Percentiles rank a stretch among this genome's conserved stretches.
Evolutionary conservation across 2,329 filamentous ascomycete genomes (phyloP).

Genomic region (Lasiodiplodia gonubiensis): DNA sequence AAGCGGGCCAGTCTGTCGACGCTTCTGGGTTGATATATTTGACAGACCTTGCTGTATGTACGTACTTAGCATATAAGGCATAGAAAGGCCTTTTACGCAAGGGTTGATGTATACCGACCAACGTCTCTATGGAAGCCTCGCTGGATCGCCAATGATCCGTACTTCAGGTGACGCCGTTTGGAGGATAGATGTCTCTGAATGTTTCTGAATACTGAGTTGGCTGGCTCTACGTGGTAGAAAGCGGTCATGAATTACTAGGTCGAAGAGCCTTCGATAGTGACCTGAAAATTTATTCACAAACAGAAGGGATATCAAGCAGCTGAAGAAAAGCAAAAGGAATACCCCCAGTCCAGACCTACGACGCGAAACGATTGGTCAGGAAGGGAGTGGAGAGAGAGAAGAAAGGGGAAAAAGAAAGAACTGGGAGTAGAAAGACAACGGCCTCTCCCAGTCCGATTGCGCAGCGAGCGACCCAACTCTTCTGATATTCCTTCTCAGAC

Average conservation of each 20-base stretch:
- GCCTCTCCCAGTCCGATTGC: not conserved
- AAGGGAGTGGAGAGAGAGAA: not conserved
- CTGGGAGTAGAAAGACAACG: not conserved
- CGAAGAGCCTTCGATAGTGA: not conserved
- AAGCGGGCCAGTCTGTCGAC: too few relatives aligned
- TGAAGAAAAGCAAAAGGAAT: not conserved
- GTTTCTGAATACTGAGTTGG: not conserved
- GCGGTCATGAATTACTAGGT: not conserved
- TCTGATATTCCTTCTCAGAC: not conserved
- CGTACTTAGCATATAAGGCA: not conserved
- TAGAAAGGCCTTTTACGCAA: not conserved
- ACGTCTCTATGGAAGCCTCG: not conserved
- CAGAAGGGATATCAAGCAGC: slow-evolving; percentile 12
- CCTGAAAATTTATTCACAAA: not conserved
- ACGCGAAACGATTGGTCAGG: too few relatives aligned
- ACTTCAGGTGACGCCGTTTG: not conserved
- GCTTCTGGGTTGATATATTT: too few relatives aligned
- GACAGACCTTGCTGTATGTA: not conserved
- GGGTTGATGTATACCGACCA: not conserved
- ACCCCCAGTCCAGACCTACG: not conserved
- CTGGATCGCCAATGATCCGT: not conserved
- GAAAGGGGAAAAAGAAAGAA: not conserved
- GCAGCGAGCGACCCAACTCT: slow-evolving; percentile 12
- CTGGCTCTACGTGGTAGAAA: not conserved
- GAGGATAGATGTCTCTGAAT: not conserved